These are phyloP conservation scores for Mangifera indica DNA, from an alignment of 345 rosid genomes.

Conservation along the genomic window DNA sequence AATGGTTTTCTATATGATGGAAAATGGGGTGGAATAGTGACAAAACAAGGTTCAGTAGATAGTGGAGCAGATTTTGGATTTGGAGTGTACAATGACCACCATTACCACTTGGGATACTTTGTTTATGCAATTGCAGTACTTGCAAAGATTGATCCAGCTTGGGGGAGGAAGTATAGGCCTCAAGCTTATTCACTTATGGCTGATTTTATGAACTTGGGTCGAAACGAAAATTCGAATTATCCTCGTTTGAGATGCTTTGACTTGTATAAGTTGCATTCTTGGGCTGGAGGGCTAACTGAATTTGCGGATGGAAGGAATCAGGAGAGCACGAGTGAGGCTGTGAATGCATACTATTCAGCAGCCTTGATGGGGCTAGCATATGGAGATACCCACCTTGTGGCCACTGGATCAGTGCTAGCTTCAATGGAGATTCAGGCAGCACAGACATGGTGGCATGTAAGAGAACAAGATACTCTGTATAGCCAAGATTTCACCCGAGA, in stretches of 20 bases:
- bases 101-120: slow-evolving; percentile 88
- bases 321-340: slow-evolving; percentile 92
- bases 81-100: slow-evolving; percentile 76
- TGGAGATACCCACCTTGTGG: slow-evolving; percentile 72
- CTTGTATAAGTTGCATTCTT: slow-evolving; percentile 85
- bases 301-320: slow-evolving; percentile 85
- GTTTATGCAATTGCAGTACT: slow-evolving; percentile 85
- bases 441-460: slow-evolving; percentile 90
- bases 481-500: slow-evolving; percentile 61
- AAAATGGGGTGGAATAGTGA: slow-evolving; percentile 86
- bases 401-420: slow-evolving; percentile 61
- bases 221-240: slow-evolving; percentile 47
- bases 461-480: slow-evolving; percentile 55
- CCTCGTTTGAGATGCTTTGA: slow-evolving; percentile 86
- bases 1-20: slow-evolving; percentile 80
- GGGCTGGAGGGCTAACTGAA: slow-evolving; percentile 95
- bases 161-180: slow-evolving; percentile 82
- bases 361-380: slow-evolving; percentile 92
- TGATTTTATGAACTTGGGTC: slow-evolving; percentile 75
- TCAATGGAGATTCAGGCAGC: slow-evolving; percentile 89
- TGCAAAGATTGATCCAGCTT: slow-evolving; percentile 70
- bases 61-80: slow-evolving; percentile 84
- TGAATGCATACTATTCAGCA: slow-evolving; percentile 86
- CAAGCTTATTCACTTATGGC: slow-evolving; percentile 84
- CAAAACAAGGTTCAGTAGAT: slow-evolving; percentile 63